phyloP scores from a whole-genome alignment of 345 rosid genomes.

The Acer yangbiense region DNA sequence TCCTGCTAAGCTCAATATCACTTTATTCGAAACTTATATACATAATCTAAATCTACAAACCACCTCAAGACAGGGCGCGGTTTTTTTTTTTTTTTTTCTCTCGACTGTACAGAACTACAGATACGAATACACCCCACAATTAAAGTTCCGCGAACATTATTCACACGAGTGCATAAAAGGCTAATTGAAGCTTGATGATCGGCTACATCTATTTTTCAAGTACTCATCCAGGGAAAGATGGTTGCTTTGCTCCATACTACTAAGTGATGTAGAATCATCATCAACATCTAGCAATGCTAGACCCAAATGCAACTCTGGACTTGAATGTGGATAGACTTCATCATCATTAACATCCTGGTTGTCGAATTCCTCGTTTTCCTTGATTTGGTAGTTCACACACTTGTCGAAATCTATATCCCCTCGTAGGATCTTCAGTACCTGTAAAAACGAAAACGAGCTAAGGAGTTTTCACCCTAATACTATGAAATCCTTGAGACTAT shows the following conservation, averaged over 20 bases:
- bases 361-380: conserved; percentile 32
- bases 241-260: conserved; percentile 65
- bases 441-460: conserved; percentile 16
- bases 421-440: conserved; percentile 66
- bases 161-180: not conserved
- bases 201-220: conserved; percentile 62
- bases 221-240: conserved; percentile 49
- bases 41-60: not conserved
- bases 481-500: not conserved
- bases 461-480: not conserved
- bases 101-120: not conserved
- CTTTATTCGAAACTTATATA: not conserved
- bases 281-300: conserved; percentile 75
- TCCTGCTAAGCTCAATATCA: not conserved
- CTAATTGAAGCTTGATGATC: conserved; percentile 63
- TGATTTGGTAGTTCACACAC: conserved; percentile 19
- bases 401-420: conserved; percentile 47
- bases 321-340: conserved; percentile 79
- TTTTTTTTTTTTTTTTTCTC: not conserved
- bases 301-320: conserved; percentile 58
- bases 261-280: conserved; percentile 60
- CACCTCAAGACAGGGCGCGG: conserved; percentile 30
- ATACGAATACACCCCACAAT: not conserved
- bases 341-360: conserved; percentile 59
- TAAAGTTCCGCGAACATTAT: not conserved